Evolutionary conservation across 352 stramenopile species (phyloP).

Genomic region (Globisporangium takayamanum): DNA sequence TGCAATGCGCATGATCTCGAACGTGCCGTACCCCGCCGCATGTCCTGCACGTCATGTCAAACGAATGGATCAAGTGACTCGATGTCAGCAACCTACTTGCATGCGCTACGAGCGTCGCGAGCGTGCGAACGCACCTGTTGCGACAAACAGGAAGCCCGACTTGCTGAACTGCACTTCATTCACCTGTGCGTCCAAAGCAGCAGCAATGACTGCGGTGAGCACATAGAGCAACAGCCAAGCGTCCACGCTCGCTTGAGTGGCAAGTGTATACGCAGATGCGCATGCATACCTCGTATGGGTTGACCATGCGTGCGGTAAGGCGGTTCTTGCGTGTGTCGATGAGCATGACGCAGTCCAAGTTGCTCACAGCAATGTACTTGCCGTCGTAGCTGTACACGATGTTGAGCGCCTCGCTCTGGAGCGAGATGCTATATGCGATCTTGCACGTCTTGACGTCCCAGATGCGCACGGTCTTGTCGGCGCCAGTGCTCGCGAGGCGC

Average conservation of each 20-base stretch:
- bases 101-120: too few relatives aligned
- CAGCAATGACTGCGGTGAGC: not conserved
- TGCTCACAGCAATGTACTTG: slow-evolving; percentile 78
- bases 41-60: slow-evolving; percentile 27
- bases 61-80: too few relatives aligned
- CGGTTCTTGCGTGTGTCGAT: slow-evolving; percentile 81
- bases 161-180: slow-evolving; percentile 84
- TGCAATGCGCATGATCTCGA: slow-evolving; percentile 81
- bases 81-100: too few relatives aligned
- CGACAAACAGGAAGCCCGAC: slow-evolving; percentile 72
- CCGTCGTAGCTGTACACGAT: slow-evolving; percentile 75
- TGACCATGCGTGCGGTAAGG: slow-evolving; percentile 70
- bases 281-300: slow-evolving; percentile 54
- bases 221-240: not conserved
- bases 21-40: slow-evolving; percentile 63
- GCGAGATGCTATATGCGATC: slow-evolving; percentile 68
- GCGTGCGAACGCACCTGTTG: slow-evolving; percentile 25
- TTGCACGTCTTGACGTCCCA: slow-evolving; percentile 80
- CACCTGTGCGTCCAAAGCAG: slow-evolving; percentile 16
- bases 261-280: not conserved
- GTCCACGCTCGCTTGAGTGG: not conserved
- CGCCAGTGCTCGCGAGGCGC: slow-evolving; percentile 57
- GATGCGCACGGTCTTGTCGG: slow-evolving; percentile 80
- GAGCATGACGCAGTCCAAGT: slow-evolving; percentile 67
- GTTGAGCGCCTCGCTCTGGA: slow-evolving; percentile 69